Base-by-base conservation (phyloP, 2,329 filamentous ascomycete species). In the Graphilbum ipis-grandicollis region DNA sequence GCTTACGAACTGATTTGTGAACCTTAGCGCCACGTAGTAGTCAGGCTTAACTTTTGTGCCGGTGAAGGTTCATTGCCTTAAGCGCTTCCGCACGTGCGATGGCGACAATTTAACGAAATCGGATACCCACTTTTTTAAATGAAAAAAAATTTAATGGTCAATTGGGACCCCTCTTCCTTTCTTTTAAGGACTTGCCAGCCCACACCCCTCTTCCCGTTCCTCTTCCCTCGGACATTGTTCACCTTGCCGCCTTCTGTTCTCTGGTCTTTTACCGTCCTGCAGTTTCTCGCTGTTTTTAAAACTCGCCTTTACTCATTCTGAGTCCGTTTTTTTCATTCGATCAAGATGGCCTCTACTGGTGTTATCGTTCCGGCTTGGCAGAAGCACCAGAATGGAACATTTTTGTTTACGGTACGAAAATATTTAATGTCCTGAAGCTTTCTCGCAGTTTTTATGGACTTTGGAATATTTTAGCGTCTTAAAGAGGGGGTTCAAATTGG, bases 351-450 rank as follows among this genome's bases (percentile, higher is more conserved):
- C 52, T 47, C 54, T 43, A 57, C n/a, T n/a, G n/a, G 53, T 45
- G 52, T 54, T 42, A 51, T 50, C 31, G 48, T 49, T 36, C 43
- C 50, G 44, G 43, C 47, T 38, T 58, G 56, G 55, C 57, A 54
- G 51, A 63, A 65, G 57, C 61, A 67, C 57, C 71, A 74, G 49
- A 57, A 67, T 56, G 78, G 76, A 46, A 81, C 74, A 50, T 88
- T 88, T 67, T 73, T 88, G 48, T 88, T 88, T 72, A 90, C 82
- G 53, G 72, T 75, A 66, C 59, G 63, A n/a, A n/a, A 22, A 23
- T 28, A 19, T 34, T 30, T 34, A 10, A 34, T 10, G 5, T 3
- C 12, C 13, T 17, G 23, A 17, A 25, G 12, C 15, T 26, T 19
- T 10, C 15, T 33, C 10, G 4, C 10, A 5, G 33, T 10, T 19